Base-by-base conservation (phyloP, 129 eudicot species). In the Centella asiatica region DNA sequence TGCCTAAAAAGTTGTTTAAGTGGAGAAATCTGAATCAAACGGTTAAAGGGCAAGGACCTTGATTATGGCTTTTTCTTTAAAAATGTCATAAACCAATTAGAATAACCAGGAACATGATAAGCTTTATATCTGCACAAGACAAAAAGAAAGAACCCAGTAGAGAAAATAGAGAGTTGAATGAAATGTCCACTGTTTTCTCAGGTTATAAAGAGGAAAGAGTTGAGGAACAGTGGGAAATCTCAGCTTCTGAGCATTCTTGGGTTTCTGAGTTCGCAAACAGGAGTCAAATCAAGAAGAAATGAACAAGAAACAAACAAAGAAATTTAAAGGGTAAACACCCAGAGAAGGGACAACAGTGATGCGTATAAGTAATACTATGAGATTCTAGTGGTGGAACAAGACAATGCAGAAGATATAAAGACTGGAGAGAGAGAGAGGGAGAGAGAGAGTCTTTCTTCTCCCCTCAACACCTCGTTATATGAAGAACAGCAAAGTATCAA, bases 361-460 rank as follows among this genome's bases (percentile, higher is more conserved):
- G 71, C 66, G 63, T 50, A 46, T 59, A 69, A 60, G 74, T 60
- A 56, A 54, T 42, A 69, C 40, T 67, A 28, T 69, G 55, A 78
- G 76, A 75, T 71, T 58, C 65, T 67, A 61, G 74, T 42, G 71
- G 76, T 66, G 69, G 80, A 75, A 72, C 48, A 69, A 72, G 77
- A 71, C 82, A 82, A 75, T 82, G 79, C 70, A 63, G 78, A 57
- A 56, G 60, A 68, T 66, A 67, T 64, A 61, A 70, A 44, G 72
- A 66, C 36, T 59, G 60, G 45, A 32, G 72, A 52, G 23, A 32
- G 29, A 7, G 63, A 44, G 47, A 60, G 62, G 27, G 68, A 62
- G 32, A 31, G 62, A 44, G 26, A 19, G 40, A 4, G 64, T 36
- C 27, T 44, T 47, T 60, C 9, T 3, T 14, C 57, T 52, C 65